Evolutionary conservation across 306 rosid genomes (phyloP).

Genomic region (Prosopis cineraria): DNA sequence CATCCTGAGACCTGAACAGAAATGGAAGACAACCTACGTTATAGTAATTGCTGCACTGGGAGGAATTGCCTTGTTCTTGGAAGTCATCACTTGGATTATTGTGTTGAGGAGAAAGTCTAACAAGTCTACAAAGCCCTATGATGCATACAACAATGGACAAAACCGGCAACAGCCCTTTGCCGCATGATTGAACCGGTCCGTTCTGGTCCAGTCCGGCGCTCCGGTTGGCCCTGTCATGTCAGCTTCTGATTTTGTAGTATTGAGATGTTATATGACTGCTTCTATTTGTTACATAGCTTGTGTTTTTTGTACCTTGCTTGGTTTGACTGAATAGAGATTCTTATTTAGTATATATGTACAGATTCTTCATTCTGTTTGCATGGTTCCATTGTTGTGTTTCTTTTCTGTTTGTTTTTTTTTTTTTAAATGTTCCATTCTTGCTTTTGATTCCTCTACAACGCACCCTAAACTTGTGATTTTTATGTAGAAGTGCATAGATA

Average conservation of each 20-base stretch:
- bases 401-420: no score
- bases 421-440: no score
- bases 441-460: not conserved
- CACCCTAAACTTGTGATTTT: not conserved
- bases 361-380: not conserved
- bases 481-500: not conserved
- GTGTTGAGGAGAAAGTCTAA: slow-evolving; percentile 58
- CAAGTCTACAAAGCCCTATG: slow-evolving; percentile 55
- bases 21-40: slow-evolving; percentile 65
- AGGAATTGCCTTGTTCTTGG: slow-evolving; percentile 58
- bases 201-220: not conserved
- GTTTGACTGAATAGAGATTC: slow-evolving; percentile 32
- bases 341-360: slow-evolving; percentile 18
- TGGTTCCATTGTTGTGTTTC: not conserved
- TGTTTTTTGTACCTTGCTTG: slow-evolving; percentile 34
- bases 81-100: slow-evolving; percentile 76
- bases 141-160: slow-evolving; percentile 52
- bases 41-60: slow-evolving; percentile 46
- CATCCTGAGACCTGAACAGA: slow-evolving; percentile 56
- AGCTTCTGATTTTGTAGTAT: slow-evolving; percentile 33
- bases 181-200: not conserved
- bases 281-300: slow-evolving; percentile 10
- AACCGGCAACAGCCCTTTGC: slow-evolving; percentile 33
- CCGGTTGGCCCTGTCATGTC: not conserved
- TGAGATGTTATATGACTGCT: not conserved